Evolutionary conservation across 2,329 filamentous ascomycete species (phyloP).

Genomic region (Capronia epimyces): DNA sequence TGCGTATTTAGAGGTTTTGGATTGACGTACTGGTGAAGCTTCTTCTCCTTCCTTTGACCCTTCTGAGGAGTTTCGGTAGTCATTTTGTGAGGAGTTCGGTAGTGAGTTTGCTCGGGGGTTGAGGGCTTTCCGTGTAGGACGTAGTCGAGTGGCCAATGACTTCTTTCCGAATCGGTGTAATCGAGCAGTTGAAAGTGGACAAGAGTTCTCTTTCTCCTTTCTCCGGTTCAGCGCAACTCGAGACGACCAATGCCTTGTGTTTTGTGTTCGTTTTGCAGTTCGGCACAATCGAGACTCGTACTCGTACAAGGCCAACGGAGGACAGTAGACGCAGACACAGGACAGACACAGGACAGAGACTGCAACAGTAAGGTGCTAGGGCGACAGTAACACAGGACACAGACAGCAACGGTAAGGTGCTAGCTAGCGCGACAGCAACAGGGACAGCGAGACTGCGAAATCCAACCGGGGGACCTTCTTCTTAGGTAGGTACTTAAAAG

Average conservation of each 20-base stretch:
- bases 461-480: not conserved
- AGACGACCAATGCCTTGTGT: not conserved
- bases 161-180: no score
- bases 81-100: conserved; percentile 6
- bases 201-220: no score
- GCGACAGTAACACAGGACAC: no score
- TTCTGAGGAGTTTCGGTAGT: conserved; percentile 20
- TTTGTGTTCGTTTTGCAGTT: not conserved
- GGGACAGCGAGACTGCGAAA: not conserved
- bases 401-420: no score
- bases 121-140: no score
- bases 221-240: not conserved
- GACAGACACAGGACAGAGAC: no score
- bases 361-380: no score
- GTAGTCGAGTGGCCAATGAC: not conserved
- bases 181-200: not conserved
- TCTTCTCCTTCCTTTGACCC: conserved; percentile 33
- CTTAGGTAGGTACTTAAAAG: not conserved
- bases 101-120: no score
- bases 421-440: not conserved
- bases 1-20: not conserved
- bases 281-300: no score
- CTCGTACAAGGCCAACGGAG: no score
- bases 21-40: conserved; percentile 40
- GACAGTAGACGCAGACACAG: no score